A percentile compares a stretch with the other conserved stretches of the same genome.
Evolutionary conservation across 805 yeast species (phyloP).

Genomic region (Nakazawaea ernobii): DNA sequence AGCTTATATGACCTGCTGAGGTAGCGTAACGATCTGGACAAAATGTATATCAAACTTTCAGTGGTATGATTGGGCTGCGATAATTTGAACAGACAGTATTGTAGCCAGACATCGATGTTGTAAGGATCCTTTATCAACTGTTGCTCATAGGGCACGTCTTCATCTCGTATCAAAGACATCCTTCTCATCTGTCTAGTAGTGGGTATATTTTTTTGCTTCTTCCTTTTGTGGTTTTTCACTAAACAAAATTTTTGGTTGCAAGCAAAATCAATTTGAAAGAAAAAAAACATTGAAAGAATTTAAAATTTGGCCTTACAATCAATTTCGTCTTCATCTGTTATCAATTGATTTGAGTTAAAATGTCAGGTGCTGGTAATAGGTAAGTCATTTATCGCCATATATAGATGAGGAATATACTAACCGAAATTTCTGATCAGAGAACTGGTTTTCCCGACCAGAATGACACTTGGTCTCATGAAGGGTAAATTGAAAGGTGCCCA

Average conservation of each 20-base stretch:
- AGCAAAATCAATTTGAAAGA: background rate
- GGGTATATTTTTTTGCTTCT: background rate
- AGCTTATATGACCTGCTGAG: constrained; percentile 43
- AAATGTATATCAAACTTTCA: constrained; percentile 37
- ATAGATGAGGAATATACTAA: background rate
- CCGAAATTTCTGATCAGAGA: constrained; percentile 46
- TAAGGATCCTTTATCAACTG: constrained; percentile 28
- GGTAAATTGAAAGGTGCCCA: constrained; percentile 94
- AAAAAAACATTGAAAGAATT: constrained; percentile 2
- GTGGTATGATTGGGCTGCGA: constrained; percentile 15
- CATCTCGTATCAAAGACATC: constrained; percentile 10
- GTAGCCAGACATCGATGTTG: constrained; percentile 37
- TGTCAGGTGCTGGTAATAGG: constrained; percentile 64
- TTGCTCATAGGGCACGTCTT: constrained; percentile 32
- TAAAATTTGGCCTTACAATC: background rate
- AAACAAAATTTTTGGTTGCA: background rate
- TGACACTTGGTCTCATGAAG: constrained; percentile 95
- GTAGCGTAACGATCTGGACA: constrained; percentile 43
- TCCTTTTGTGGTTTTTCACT: background rate
- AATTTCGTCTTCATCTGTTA: background rate
- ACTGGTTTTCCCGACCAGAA: constrained; percentile 95
- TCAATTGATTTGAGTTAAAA: constrained; percentile 15
- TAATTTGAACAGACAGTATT: constrained; percentile 33
- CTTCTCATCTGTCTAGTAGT: constrained; percentile 1
- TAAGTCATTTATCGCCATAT: constrained; percentile 13